Percentiles rank a stretch among this genome's conserved stretches.
Conservation (phyloP, 352 stramenopile genomes). For the Halophytophthora polymorphica region DNA sequence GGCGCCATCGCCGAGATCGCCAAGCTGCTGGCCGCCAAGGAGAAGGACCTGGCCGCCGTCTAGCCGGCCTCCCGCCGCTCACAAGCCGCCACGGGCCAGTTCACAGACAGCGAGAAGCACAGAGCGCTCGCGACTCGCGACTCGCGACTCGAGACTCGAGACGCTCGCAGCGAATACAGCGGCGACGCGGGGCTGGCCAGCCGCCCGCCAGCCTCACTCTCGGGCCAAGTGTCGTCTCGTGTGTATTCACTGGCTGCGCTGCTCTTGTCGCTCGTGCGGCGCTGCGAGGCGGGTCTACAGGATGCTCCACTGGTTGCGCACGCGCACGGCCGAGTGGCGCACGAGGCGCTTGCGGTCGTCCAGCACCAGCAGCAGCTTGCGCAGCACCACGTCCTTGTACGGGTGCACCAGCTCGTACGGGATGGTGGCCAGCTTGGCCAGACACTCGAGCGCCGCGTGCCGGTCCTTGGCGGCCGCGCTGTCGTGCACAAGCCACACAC, state of each 20-base stretch:
- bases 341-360: conserved; percentile 88
- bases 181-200: too few species aligned
- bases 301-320: conserved; percentile 90
- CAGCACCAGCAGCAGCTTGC: conserved; percentile 67
- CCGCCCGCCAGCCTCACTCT: too few species aligned
- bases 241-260: too few species aligned
- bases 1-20: conserved; percentile 62
- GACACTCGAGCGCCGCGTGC: conserved; percentile 70
- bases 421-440: conserved; percentile 73
- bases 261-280: too few species aligned
- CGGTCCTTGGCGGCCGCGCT: conserved; percentile 64
- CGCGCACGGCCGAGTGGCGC: conserved; percentile 80
- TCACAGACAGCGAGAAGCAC: too few species aligned
- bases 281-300: too few species aligned
- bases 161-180: too few species aligned
- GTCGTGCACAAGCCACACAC: neutral
- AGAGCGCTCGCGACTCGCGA: too few species aligned
- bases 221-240: too few species aligned
- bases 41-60: conserved; percentile 70
- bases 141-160: too few species aligned
- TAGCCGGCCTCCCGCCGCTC: conserved; percentile 16
- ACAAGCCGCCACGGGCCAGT: neutral
- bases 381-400: conserved; percentile 83
- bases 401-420: conserved; percentile 86
- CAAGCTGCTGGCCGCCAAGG: conserved; percentile 72